These are phyloP conservation scores for Solanum dulcamara DNA, from an alignment of 257 asterid genomes.

Conservation along the genomic window DNA sequence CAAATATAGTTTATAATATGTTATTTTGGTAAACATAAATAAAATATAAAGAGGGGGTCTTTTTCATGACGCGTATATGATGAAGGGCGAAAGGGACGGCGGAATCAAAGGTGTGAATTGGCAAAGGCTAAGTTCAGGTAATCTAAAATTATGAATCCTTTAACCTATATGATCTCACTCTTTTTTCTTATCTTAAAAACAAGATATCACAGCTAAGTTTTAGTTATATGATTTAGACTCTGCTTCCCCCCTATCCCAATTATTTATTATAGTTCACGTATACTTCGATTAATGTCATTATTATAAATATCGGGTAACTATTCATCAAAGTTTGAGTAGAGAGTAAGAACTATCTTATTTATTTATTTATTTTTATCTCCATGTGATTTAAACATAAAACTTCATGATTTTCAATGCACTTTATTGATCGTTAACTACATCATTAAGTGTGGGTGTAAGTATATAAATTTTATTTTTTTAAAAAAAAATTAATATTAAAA, in stretches of 20 bases:
- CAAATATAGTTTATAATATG: neutral
- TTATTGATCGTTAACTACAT: neutral
- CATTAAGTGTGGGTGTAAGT: too few relatives aligned
- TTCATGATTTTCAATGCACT: neutral
- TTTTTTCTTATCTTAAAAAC: slow-evolving; percentile 12
- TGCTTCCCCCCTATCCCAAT: slow-evolving; percentile 1
- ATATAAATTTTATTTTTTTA: too few relatives aligned
- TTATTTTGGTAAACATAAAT: neutral
- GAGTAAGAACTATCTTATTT: accelerated
- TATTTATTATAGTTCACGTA: accelerated
- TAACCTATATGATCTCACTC: neutral
- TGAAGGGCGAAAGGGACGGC: slow-evolving; percentile 26
- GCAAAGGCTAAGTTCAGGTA: slow-evolving; percentile 38
- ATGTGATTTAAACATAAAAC: neutral
- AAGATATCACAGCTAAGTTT: slow-evolving; percentile 40
- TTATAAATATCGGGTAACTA: neutral
- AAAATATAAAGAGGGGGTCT: neutral
- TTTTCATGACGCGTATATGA: slow-evolving; percentile 17
- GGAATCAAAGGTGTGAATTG: slow-evolving; percentile 35
- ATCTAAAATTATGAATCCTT: slow-evolving; percentile 5
- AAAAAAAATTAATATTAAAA: neutral
- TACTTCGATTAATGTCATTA: neutral
- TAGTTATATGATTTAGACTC: slow-evolving; percentile 12
- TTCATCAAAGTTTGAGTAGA: neutral
- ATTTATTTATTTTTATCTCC: accelerated